Evolutionary conservation across 768 basidiomycete species (phyloP).

Genomic region (Podaxis sp.): DNA sequence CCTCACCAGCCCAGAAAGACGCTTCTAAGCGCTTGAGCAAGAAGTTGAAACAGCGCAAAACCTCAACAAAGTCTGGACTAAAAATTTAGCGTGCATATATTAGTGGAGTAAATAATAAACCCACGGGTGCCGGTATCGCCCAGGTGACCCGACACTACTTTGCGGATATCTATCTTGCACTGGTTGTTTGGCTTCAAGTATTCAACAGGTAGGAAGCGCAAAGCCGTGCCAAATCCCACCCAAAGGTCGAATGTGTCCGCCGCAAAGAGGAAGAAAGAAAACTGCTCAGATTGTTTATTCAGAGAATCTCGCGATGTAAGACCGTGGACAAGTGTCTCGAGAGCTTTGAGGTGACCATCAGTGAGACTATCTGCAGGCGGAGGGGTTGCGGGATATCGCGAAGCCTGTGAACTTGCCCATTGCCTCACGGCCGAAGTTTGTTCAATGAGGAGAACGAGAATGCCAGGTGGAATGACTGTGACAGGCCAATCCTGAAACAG

Average conservation of each 20-base stretch:
- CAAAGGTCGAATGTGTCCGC: slow-evolving; percentile 48
- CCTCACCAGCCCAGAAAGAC: slow-evolving; percentile 69
- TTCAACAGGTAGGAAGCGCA: slow-evolving; percentile 56
- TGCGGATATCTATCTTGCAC: slow-evolving; percentile 43
- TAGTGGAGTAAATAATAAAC: slow-evolving; percentile 25
- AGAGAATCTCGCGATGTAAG: slow-evolving; percentile 20
- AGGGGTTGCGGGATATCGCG: slow-evolving; percentile 37
- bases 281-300: background rate
- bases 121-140: slow-evolving; percentile 59
- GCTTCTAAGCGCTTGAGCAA: slow-evolving; percentile 56
- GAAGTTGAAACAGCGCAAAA: slow-evolving; percentile 57
- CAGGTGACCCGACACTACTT: slow-evolving; percentile 58
- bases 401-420: slow-evolving; percentile 53
- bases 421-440: slow-evolving; percentile 46
- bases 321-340: slow-evolving; percentile 37
- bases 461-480: slow-evolving; percentile 55
- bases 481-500: slow-evolving; percentile 50
- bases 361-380: slow-evolving; percentile 48
- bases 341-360: slow-evolving; percentile 42
- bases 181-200: slow-evolving; percentile 30
- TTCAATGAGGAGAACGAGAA: slow-evolving; percentile 58
- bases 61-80: slow-evolving; percentile 53
- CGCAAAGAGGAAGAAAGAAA: slow-evolving; percentile 25
- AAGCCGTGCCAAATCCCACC: slow-evolving; percentile 39
- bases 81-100: slow-evolving; percentile 6